phyloP scores from a whole-genome alignment of 1,284 basidiomycete species.

The Pseudozyma hubeiensis region DNA sequence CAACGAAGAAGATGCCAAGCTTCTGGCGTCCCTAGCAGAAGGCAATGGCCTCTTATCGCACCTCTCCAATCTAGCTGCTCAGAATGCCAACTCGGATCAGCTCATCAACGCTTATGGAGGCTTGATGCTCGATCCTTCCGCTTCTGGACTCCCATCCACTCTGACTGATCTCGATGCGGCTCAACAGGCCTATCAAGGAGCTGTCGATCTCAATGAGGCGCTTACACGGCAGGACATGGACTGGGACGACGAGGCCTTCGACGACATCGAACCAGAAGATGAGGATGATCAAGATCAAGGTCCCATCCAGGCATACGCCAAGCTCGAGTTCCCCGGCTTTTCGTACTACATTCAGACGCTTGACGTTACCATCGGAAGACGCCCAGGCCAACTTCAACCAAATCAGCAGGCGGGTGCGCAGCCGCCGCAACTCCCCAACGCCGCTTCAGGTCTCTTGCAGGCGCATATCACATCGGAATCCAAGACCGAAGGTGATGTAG shows the following conservation, averaged over 20 bases:
- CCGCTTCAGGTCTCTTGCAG: constrained; percentile 44
- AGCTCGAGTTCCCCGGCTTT: constrained; percentile 88
- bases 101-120: constrained; percentile 27
- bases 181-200: constrained; percentile 27
- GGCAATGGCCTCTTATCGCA: constrained; percentile 43
- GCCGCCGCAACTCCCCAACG: constrained; percentile 47
- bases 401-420: constrained; percentile 25
- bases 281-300: constrained; percentile 51
- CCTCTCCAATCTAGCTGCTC: constrained; percentile 36
- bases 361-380: constrained; percentile 77
- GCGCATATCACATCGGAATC: constrained; percentile 53
- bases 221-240: constrained; percentile 39
- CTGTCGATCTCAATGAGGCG: constrained; percentile 50
- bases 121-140: constrained; percentile 25
- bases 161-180: constrained; percentile 15
- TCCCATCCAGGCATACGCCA: constrained; percentile 87
- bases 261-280: constrained; percentile 42
- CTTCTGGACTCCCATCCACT: not conserved
- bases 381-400: constrained; percentile 66
- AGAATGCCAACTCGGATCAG: constrained; percentile 23
- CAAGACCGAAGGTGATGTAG: constrained; percentile 70
- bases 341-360: constrained; percentile 87
- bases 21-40: constrained; percentile 51
- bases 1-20: constrained; percentile 56
- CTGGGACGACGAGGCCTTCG: constrained; percentile 46